Base-by-base conservation (phyloP, 2,329 filamentous ascomycete species). In the Xylariaceae sp. region DNA sequence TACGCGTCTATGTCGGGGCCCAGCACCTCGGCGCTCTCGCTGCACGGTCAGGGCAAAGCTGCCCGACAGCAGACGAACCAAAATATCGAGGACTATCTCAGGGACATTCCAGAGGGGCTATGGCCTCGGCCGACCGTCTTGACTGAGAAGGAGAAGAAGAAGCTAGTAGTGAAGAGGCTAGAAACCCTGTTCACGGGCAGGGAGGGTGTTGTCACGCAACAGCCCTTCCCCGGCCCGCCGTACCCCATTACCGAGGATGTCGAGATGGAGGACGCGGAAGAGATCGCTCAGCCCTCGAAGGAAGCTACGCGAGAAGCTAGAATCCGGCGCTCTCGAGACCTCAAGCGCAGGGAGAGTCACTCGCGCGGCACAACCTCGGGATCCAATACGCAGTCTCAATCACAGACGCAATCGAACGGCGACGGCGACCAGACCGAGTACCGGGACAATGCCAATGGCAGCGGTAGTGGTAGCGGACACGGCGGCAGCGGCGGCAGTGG, bases 161-260 rank as follows among this genome's bases (percentile, higher is more conserved):
- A 80, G 51, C 52, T 88, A 14, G 80, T 90, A 0, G 86, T 90
- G 3, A 72, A 76, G 34, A 72, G 83, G 2, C 57, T 93, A 5
- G 86, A 93, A 50, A 83, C 89, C 42, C 68, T 93, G 2, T 93
- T 92, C 41, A 87, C 84, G 0, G 86, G 86, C 3, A 83, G 80
- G 50, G 65, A 70, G 13, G 58, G 55, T 4, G 18, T 6, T 8
- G 15, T 22, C 19, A 62, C 62, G 4, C 50, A 52, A 65, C 58
- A 29, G 44, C 21, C 49, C 41, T 23, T 52, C 43, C 11, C 50
- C 40, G 28, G 57, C 44, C 36, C 49, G 12, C 43, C 48, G 12
- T 44, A 43, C 13, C 45, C 48, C 4, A 50, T 52, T 5, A 39
- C 46, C 11, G 47, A 56, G 8, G 57, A 59, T 19, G 49, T 40